These are phyloP conservation scores for Paspalum vaginatum DNA, from an alignment of 176 grass and related monocot genomes.

Conservation along the genomic window DNA sequence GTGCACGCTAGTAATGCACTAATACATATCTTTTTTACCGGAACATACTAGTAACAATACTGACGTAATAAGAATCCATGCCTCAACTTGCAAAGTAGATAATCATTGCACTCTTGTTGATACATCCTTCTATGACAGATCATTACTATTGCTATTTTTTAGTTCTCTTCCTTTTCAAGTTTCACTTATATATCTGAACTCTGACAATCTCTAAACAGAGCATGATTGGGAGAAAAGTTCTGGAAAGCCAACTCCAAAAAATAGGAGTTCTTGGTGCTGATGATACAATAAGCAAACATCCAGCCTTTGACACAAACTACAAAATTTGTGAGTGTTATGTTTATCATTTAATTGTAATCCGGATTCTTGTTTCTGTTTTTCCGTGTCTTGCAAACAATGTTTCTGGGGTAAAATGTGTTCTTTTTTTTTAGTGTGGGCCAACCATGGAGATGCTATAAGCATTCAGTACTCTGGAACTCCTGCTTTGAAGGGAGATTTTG, in stretches of 20 bases:
- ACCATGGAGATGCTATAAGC: slow-evolving; percentile 98
- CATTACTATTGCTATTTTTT: slow-evolving; percentile 33
- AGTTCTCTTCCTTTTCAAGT: not conserved
- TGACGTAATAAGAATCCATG: slow-evolving; percentile 35
- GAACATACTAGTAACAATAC: not conserved
- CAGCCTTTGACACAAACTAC: slow-evolving; percentile 77
- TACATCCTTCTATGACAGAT: not conserved
- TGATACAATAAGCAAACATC: slow-evolving; percentile 69
- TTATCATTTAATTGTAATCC: slow-evolving; percentile 1
- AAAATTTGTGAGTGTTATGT: slow-evolving; percentile 81
- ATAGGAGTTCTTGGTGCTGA: slow-evolving; percentile 64
- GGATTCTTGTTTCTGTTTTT: slow-evolving; percentile 26
- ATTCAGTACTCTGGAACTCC: slow-evolving; percentile 98
- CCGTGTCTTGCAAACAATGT: slow-evolving; percentile 26
- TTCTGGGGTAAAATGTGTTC: slow-evolving; percentile 32
- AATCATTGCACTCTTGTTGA: slow-evolving; percentile 2
- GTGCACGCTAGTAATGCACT: not conserved
- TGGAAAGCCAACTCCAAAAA: slow-evolving; percentile 74
- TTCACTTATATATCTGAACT: slow-evolving; percentile 23
- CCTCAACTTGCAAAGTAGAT: not conserved
- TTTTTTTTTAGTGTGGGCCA: slow-evolving; percentile 85
- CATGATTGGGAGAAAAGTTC: slow-evolving; percentile 89
- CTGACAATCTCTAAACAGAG: slow-evolving; percentile 64
- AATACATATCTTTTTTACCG: not conserved
- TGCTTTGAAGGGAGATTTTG: slow-evolving; percentile 97